phyloP scores from a whole-genome alignment of 805 yeast genomes.

The Lachancea mirantina region DNA sequence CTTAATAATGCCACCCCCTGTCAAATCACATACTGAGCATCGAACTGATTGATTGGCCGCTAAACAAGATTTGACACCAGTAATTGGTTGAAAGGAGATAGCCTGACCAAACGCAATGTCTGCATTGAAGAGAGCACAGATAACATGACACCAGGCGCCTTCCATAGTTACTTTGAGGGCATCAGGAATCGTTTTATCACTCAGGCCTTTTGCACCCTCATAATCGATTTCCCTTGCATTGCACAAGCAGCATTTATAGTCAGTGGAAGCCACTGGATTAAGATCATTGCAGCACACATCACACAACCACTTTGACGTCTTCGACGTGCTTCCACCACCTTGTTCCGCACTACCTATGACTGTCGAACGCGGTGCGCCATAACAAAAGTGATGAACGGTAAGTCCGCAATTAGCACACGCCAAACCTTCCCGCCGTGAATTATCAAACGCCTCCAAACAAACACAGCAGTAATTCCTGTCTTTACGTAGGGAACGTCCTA shows the following conservation, averaged over 20 bases:
- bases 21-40: slow-evolving; percentile 42
- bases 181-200: slow-evolving; percentile 43
- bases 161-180: slow-evolving; percentile 60
- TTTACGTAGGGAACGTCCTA: too few relatives aligned
- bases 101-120: slow-evolving; percentile 39
- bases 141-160: slow-evolving; percentile 72
- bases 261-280: slow-evolving; percentile 49
- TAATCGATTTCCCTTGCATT: slow-evolving; percentile 43
- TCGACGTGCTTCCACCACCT: background rate
- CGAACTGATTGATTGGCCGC: slow-evolving; percentile 26
- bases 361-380: slow-evolving; percentile 39
- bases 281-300: slow-evolving; percentile 69
- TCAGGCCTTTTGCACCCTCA: slow-evolving; percentile 39
- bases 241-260: slow-evolving; percentile 64
- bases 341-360: slow-evolving; percentile 9
- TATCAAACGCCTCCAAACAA: slow-evolving; percentile 36
- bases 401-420: slow-evolving; percentile 62
- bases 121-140: slow-evolving; percentile 57
- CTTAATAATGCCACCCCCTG: slow-evolving; percentile 39
- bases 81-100: slow-evolving; percentile 40
- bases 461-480: slow-evolving; percentile 50
- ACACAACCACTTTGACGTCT: slow-evolving; percentile 56
- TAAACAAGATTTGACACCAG: slow-evolving; percentile 32
- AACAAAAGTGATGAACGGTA: slow-evolving; percentile 63
- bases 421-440: slow-evolving; percentile 24